Percentiles rank a stretch among this genome's conserved stretches.
phyloP scores from a whole-genome alignment of 2,329 filamentous ascomycete genomes.

The Xylaria hypoxylon region DNA sequence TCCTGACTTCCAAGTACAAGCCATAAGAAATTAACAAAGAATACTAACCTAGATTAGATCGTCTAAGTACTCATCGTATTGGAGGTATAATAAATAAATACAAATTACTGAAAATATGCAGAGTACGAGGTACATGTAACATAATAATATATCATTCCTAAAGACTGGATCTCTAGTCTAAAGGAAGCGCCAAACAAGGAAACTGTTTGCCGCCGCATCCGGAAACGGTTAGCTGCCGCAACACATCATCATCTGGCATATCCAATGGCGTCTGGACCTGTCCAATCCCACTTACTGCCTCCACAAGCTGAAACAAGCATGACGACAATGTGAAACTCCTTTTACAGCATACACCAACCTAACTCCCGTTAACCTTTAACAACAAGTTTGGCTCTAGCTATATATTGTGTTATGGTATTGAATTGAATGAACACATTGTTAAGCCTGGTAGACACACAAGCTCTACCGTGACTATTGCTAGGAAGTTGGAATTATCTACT shows the following conservation, averaged over 20 bases:
- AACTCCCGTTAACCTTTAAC: too few species aligned
- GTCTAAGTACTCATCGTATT: too few species aligned
- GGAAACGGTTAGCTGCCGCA: constrained; percentile 35
- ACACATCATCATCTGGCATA: constrained; percentile 28
- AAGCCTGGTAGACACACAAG: too few species aligned
- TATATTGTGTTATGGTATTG: too few species aligned
- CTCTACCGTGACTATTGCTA: too few species aligned
- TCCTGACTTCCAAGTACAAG: background rate
- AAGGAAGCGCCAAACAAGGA: background rate
- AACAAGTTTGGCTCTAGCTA: too few species aligned
- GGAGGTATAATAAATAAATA: too few species aligned
- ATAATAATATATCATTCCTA: constrained; percentile 15
- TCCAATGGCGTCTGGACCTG: background rate
- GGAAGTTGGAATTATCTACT: too few species aligned
- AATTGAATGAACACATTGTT: too few species aligned
- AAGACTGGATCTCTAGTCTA: constrained; percentile 2
- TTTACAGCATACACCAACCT: background rate
- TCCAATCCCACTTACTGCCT: background rate
- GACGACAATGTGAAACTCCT: constrained; percentile 10
- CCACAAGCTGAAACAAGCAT: constrained; percentile 19
- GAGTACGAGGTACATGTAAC: too few species aligned
- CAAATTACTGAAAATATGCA: too few species aligned
- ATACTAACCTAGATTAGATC: too few species aligned
- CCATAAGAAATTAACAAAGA: background rate
- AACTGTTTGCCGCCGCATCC: constrained; percentile 3